Conservation (phyloP, 2,329 filamentous ascomycete genomes). For the Tympanopsis confertula region DNA sequence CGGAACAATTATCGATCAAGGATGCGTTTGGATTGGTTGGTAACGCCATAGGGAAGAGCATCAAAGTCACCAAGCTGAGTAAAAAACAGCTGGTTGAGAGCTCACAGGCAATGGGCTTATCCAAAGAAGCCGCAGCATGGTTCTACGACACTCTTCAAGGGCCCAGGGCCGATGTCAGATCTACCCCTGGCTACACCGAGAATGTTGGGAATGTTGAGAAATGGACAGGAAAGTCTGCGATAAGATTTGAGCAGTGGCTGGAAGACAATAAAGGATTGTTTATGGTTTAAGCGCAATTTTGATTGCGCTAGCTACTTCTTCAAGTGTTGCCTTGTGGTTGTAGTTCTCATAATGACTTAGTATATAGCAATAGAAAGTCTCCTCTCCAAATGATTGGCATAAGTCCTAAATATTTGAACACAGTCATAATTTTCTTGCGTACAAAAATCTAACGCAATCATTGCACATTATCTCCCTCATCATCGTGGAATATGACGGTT, state of each 20-base stretch:
- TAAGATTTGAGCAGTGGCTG: conserved; percentile 19
- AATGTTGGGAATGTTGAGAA: conserved; percentile 6
- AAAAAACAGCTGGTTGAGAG: not conserved
- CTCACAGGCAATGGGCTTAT: not conserved
- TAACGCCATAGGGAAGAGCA: conserved; percentile 16
- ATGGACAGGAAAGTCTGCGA: conserved; percentile 16
- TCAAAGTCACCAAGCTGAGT: not conserved
- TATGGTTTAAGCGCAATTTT: too few relatives aligned
- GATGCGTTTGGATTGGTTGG: conserved; percentile 16
- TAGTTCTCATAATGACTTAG: too few relatives aligned
- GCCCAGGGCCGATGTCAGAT: not conserved
- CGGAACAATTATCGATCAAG: conserved; percentile 15
- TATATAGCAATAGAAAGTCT: too few relatives aligned
- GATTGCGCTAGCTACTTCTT: too few relatives aligned
- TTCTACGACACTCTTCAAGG: not conserved
- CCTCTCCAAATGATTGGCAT: too few relatives aligned
- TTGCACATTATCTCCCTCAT: too few relatives aligned
- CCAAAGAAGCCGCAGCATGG: not conserved
- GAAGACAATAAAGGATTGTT: conserved; percentile 14
- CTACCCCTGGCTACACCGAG: not conserved
- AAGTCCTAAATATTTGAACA: too few relatives aligned
- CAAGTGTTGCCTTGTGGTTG: too few relatives aligned
- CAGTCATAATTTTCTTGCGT: too few relatives aligned
- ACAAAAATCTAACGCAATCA: too few relatives aligned
- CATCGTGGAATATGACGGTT: too few relatives aligned